Evolutionary conservation across 1,284 basidiomycete genomes (phyloP).

Genomic region (Malassezia vespertilionis): DNA sequence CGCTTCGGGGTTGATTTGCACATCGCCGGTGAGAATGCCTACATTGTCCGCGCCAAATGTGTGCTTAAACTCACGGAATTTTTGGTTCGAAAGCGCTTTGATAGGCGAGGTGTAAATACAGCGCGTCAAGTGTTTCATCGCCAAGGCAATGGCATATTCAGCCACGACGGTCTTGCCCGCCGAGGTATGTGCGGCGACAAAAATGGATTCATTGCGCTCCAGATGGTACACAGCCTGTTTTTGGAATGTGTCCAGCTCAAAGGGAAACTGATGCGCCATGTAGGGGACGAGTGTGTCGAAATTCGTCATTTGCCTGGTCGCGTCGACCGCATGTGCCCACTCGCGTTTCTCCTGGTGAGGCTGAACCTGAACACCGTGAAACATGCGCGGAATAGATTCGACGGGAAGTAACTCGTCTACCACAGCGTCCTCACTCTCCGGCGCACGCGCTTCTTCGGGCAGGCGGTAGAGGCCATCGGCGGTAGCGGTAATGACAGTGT

Average conservation of each 20-base stretch:
- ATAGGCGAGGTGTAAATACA: slow-evolving; percentile 98
- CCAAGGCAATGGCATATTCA: slow-evolving; percentile 93
- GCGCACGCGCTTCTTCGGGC: slow-evolving; percentile 6
- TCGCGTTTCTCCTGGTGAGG: slow-evolving; percentile 59
- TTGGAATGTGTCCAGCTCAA: slow-evolving; percentile 79
- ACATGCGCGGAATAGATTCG: slow-evolving; percentile 26
- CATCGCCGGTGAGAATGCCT: slow-evolving; percentile 94
- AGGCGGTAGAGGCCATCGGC: slow-evolving; percentile 10
- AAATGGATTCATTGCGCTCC: slow-evolving; percentile 93
- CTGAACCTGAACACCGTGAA: slow-evolving; percentile 14
- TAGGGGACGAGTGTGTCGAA: slow-evolving; percentile 77
- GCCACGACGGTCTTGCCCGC: slow-evolving; percentile 99
- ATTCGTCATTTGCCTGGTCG: slow-evolving; percentile 77
- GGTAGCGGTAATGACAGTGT: slow-evolving; percentile 10
- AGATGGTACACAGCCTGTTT: slow-evolving; percentile 97
- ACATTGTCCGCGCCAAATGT: slow-evolving; percentile 85
- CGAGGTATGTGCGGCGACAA: slow-evolving; percentile 96
- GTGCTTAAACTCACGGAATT: slow-evolving; percentile 96
- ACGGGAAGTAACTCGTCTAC: slow-evolving; percentile 42
- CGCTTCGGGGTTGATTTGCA: slow-evolving; percentile 97
- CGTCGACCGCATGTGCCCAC: slow-evolving; percentile 95
- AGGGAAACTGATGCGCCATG: slow-evolving; percentile 71
- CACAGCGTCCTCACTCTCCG: slow-evolving; percentile 24
- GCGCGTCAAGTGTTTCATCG: slow-evolving; percentile 94
- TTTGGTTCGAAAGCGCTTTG: slow-evolving; percentile 97